Evolutionary conservation across 305 asterid species (phyloP), one percentile per base, ranked within the genome.

Genomic region (Ruellia speciosa): DNA sequence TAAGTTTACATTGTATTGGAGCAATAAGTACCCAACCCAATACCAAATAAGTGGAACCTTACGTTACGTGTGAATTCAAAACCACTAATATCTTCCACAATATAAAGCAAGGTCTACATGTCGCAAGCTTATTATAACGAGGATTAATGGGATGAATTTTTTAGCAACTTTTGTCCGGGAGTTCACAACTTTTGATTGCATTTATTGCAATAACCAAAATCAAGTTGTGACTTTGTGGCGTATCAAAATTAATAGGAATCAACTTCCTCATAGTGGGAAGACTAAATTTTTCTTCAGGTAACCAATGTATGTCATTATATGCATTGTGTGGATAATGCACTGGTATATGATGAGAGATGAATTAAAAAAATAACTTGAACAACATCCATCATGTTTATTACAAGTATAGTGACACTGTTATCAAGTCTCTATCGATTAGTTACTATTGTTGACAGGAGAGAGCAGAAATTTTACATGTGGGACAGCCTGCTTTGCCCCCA

Each of bases 11-110:
- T 34, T 15, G 45, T 70, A 55, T 57, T 49, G 58, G 33, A 56
- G 54, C 65, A 66, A 24, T 40, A 40, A 58, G 40, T 49, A 43
- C 53, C 0, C 12, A 10, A 37, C 41, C 15, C 5, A 39, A n/a
- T n/a, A 35, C 12, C 39, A 56, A 40, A 47, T 45, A 46, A 70
- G 71, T 66, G 65, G 79, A 64, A 66, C 56, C 60, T 56, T 64
- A 52, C 46, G 35, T 63, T 8, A 67, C 24, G 58, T 49, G 52
- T 51, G 63, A 66, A 62, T 39, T 48, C 31, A 37, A 20, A 63
- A 48, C 73, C 69, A 74, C 63, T 34, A 55, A 53, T 34, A 19
- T 49, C 9, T 62, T 58, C 60, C 68, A 66, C 72, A 33, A 49
- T 55, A 50, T 37, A 60, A 61, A 61, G 52, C 35, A 39, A 73